Evolutionary conservation across 331 rosid genomes (phyloP).

Genomic region (Quercus tomentella): DNA sequence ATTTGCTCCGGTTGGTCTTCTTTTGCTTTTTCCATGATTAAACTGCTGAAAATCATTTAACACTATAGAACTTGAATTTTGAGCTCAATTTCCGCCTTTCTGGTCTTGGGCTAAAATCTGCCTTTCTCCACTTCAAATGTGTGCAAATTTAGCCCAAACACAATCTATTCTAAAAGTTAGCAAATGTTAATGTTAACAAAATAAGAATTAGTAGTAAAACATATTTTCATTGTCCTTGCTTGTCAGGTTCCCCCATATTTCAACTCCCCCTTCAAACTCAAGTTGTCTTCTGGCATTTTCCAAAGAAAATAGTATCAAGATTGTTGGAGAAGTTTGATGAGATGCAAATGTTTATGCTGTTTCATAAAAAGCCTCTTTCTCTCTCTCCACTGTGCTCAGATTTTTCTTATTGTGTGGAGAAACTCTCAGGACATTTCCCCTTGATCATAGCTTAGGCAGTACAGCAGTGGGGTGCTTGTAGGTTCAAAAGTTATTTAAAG

Average conservation of each 20-base stretch:
- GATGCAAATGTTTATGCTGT: slow-evolving; percentile 13
- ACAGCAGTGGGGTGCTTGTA: neutral
- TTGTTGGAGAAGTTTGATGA: slow-evolving; percentile 1
- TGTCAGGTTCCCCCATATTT: slow-evolving; percentile 6
- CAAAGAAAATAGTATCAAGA: slow-evolving; percentile 2
- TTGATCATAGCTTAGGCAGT: neutral
- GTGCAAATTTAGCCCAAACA: neutral
- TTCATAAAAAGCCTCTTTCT: neutral
- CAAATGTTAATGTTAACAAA: neutral
- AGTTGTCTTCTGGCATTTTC: neutral
- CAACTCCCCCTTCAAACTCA: neutral
- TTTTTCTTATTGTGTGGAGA: neutral
- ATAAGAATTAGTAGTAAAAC: neutral
- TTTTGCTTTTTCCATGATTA: neutral
- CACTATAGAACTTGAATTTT: neutral
- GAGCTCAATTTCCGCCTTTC: neutral
- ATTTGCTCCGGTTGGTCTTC: neutral
- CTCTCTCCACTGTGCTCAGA: neutral
- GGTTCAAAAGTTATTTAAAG: too few relatives aligned
- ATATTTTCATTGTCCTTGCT: neutral
- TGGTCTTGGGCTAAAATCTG: neutral
- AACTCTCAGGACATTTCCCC: neutral
- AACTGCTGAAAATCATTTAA: neutral
- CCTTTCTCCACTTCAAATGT: neutral
- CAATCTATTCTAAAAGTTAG: neutral